Conservation (phyloP, 345 rosid species). For the Microcos paniculata region DNA sequence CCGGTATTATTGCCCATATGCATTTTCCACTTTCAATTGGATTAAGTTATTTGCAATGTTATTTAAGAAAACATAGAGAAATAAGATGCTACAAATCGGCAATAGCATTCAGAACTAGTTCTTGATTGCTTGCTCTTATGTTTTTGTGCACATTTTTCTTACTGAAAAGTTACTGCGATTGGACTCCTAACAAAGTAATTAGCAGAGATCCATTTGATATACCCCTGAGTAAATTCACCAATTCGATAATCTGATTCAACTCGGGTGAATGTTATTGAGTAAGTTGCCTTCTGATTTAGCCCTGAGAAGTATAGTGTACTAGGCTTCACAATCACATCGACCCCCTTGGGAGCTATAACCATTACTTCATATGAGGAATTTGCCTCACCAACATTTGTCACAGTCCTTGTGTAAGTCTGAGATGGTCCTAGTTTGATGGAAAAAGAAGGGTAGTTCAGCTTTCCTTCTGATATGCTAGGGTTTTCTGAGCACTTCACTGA, state of each 20-base stretch:
- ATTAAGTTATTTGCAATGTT: neutral
- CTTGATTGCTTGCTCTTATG: constrained; percentile 1
- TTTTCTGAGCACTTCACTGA: constrained; percentile 23
- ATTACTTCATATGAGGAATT: constrained; percentile 25
- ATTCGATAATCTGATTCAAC: neutral
- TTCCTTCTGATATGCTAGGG: constrained; percentile 16
- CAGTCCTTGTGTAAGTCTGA: constrained; percentile 39
- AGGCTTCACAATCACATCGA: constrained; percentile 39
- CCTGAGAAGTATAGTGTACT: constrained; percentile 31
- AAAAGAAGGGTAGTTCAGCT: constrained; percentile 52
- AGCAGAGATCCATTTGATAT: constrained; percentile 38
- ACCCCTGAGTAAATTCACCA: constrained; percentile 33
- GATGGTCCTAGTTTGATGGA: constrained; percentile 41
- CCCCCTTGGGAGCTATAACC: constrained; percentile 32
- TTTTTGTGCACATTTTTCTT: neutral
- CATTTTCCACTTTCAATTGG: neutral
- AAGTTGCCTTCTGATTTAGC: constrained; percentile 37
- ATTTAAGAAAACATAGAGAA: neutral
- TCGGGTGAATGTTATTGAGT: constrained; percentile 30
- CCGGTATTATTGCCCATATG: neutral
- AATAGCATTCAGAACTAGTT: neutral
- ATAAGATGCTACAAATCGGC: constrained; percentile 1
- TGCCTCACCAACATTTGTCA: constrained; percentile 45
- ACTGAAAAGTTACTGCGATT: constrained; percentile 13
- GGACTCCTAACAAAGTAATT: constrained; percentile 42